Evolutionary conservation across 2,329 filamentous ascomycete species (phyloP).

Genomic region (Fusarium paranaense): DNA sequence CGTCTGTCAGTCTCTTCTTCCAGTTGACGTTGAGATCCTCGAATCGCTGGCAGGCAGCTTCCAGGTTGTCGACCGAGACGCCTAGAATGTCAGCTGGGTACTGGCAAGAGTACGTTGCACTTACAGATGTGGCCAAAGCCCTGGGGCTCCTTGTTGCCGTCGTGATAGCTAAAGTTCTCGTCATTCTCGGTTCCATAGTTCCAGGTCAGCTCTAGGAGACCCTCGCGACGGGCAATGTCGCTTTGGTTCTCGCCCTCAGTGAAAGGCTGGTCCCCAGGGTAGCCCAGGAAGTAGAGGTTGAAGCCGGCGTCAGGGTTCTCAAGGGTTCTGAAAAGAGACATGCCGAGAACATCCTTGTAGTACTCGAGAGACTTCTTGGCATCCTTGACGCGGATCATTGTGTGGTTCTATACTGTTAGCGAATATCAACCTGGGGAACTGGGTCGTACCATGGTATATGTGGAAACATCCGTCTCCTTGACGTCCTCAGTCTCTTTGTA

Average conservation of each 20-base stretch:
- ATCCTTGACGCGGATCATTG: conserved; percentile 95
- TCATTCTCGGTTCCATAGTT: conserved; percentile 88
- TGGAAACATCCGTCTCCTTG: conserved; percentile 77
- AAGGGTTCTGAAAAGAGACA: conserved; percentile 80
- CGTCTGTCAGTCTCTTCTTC: conserved; percentile 96
- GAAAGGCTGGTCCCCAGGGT: conserved; percentile 68
- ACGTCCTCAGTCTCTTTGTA: conserved; percentile 78
- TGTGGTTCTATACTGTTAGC: conserved; percentile 73
- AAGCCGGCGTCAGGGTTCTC: conserved; percentile 80
- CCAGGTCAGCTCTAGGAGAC: conserved; percentile 91
- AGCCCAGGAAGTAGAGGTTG: conserved; percentile 94
- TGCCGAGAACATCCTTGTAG: conserved; percentile 89
- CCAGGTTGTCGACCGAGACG: conserved; percentile 87
- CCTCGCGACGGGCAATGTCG: conserved; percentile 77
- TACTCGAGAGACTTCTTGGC: conserved; percentile 79
- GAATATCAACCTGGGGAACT: background rate
- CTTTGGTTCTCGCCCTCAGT: conserved; percentile 57
- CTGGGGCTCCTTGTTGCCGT: conserved; percentile 91
- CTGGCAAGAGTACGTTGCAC: conserved; percentile 44
- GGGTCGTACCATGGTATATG: conserved; percentile 75
- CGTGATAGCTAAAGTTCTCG: conserved; percentile 85
- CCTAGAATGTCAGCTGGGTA: conserved; percentile 58
- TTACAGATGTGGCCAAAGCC: conserved; percentile 94
- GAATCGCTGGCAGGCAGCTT: conserved; percentile 87
- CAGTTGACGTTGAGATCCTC: conserved; percentile 85